Evolutionary conservation across 2,329 filamentous ascomycete species (phyloP).

Genomic region (Boeremia exigua): DNA sequence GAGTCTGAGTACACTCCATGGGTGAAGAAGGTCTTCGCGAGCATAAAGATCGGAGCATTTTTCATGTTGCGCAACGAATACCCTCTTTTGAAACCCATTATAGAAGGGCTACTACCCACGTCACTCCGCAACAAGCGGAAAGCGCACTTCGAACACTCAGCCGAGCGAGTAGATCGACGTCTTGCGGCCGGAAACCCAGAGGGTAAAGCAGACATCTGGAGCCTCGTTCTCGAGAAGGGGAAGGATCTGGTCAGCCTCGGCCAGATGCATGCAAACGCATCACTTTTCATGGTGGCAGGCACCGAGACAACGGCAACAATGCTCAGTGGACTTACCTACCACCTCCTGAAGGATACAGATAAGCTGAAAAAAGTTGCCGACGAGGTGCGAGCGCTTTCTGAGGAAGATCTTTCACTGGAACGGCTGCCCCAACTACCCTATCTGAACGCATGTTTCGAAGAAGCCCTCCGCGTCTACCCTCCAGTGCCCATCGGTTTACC

Average conservation of each 20-base stretch:
- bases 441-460: background rate
- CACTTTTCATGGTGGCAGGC: conserved; percentile 52
- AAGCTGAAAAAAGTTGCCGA: conserved; percentile 24
- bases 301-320: conserved; percentile 55
- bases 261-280: conserved; percentile 50
- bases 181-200: background rate
- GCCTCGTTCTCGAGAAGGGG: background rate
- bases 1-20: conserved; percentile 39
- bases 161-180: background rate
- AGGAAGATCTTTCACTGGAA: background rate
- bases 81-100: background rate
- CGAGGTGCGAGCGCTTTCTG: background rate
- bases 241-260: conserved; percentile 29
- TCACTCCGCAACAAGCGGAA: too few species aligned
- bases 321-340: conserved; percentile 48
- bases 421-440: background rate
- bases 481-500: background rate
- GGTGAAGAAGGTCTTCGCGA: conserved; percentile 31
- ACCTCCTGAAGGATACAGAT: conserved; percentile 39
- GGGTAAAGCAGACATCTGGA: background rate
- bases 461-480: background rate
- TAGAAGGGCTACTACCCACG: background rate
- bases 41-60: background rate
- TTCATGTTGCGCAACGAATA: background rate
- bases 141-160: background rate